A percentile compares a stretch with the other conserved stretches of the same genome.
Conservation (phyloP, 345 rosid species). For the Reutealis trisperma region DNA sequence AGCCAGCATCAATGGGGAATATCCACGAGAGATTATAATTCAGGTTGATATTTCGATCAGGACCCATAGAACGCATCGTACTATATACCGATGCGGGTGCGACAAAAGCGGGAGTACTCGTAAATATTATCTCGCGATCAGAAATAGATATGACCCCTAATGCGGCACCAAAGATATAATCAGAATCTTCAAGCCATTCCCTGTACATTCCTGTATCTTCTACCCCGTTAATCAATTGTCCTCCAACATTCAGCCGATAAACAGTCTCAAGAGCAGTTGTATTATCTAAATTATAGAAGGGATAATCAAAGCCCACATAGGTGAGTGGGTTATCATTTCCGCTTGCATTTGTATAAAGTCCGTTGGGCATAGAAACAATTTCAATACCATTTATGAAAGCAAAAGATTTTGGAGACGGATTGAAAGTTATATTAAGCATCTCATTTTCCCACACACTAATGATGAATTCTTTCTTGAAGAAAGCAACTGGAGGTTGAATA, state of each 20-base stretch:
- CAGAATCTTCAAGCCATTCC: neutral
- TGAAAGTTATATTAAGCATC: neutral
- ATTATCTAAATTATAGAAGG: neutral
- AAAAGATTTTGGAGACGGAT: neutral
- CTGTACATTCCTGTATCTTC: neutral
- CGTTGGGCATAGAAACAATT: neutral
- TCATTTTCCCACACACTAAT: neutral
- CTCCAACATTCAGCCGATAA: conserved; percentile 1
- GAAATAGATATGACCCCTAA: neutral
- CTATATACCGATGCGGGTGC: neutral
- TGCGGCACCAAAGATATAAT: neutral
- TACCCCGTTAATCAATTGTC: neutral
- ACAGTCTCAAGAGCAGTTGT: neutral
- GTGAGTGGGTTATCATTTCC: neutral
- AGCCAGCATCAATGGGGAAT: conserved; percentile 1
- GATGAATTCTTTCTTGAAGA: neutral
- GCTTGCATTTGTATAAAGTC: neutral
- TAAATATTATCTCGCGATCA: neutral
- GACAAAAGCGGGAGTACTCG: neutral
- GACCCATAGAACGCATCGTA: neutral
- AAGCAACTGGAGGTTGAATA: neutral
- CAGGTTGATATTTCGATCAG: neutral
- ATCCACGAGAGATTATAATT: neutral
- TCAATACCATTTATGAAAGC: conserved; percentile 13
- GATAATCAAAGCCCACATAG: neutral